phyloP scores from a whole-genome alignment of 2,329 filamentous ascomycete genomes.

The Ceratocystis variospora region DNA sequence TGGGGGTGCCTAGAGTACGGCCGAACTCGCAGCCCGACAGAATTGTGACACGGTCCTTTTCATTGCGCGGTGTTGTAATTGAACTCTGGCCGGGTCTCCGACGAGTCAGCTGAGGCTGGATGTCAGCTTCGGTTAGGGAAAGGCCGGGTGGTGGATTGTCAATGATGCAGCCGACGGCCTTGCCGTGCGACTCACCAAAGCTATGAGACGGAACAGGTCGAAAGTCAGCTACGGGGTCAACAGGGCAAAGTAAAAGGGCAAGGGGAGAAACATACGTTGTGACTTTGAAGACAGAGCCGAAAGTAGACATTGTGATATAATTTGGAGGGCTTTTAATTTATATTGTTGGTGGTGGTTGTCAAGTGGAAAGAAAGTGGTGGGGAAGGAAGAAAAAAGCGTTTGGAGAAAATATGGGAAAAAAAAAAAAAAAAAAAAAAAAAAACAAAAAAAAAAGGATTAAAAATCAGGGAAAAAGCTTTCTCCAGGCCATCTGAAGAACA shows the following conservation, averaged over 20 bases:
- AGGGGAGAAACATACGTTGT: constrained; percentile 50
- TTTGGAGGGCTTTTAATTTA: background rate
- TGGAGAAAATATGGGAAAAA: background rate
- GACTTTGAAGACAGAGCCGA: constrained; percentile 68
- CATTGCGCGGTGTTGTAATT: constrained; percentile 82
- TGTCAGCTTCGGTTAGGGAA: constrained; percentile 68
- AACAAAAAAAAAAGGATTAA: background rate
- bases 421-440: background rate
- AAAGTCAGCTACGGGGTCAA: constrained; percentile 4
- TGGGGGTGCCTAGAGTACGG: constrained; percentile 78
- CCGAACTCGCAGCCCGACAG: constrained; percentile 88
- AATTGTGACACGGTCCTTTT: constrained; percentile 83
- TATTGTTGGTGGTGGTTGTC: constrained; percentile 15
- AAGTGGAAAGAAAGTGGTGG: constrained; percentile 15
- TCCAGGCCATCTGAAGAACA: background rate
- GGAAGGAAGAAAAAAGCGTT: constrained; percentile 15
- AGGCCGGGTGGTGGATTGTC: constrained; percentile 84
- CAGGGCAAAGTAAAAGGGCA: constrained; percentile 18
- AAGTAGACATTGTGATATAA: constrained; percentile 59
- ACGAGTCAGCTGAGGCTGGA: constrained; percentile 89
- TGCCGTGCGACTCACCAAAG: constrained; percentile 63
- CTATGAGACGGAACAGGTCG: constrained; percentile 23
- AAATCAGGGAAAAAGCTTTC: constrained; percentile 9
- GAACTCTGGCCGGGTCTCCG: constrained; percentile 77
- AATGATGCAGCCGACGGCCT: constrained; percentile 86